Conservation (phyloP, 1,139 yeast genomes). For the Kodamaea sp. region DNA sequence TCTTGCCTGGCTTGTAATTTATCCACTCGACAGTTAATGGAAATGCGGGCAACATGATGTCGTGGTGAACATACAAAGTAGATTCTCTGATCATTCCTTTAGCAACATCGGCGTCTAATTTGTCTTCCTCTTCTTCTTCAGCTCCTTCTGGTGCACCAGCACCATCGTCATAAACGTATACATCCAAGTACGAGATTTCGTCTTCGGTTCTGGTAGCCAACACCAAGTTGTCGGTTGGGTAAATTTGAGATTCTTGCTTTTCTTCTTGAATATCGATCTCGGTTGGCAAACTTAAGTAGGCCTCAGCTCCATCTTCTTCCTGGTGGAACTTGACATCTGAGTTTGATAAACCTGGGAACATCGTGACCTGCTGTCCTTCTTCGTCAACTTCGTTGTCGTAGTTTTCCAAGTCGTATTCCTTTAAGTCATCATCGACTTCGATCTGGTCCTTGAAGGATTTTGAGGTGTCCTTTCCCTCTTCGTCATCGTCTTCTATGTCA, state of each 20-base stretch:
- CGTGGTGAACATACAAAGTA: slow-evolving; percentile 91
- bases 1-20: slow-evolving; percentile 61
- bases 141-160: slow-evolving; percentile 74
- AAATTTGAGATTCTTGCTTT: slow-evolving; percentile 79
- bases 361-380: slow-evolving; percentile 53
- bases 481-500: slow-evolving; percentile 68
- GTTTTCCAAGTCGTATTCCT: slow-evolving; percentile 82
- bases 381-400: slow-evolving; percentile 69
- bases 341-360: slow-evolving; percentile 71
- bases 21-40: slow-evolving; percentile 97
- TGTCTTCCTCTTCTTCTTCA: slow-evolving; percentile 60
- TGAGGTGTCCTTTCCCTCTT: slow-evolving; percentile 26
- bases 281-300: slow-evolving; percentile 74
- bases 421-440: slow-evolving; percentile 78
- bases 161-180: slow-evolving; percentile 93
- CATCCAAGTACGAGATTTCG: slow-evolving; percentile 88
- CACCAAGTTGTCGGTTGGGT: slow-evolving; percentile 87
- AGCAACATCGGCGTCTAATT: slow-evolving; percentile 64
- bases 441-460: slow-evolving; percentile 47
- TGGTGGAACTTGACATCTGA: slow-evolving; percentile 51
- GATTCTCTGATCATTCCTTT: slow-evolving; percentile 70
- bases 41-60: slow-evolving; percentile 93
- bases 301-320: slow-evolving; percentile 61
- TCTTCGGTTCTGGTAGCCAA: slow-evolving; percentile 96
- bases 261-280: slow-evolving; percentile 69